phyloP scores from a whole-genome alignment of 257 asterid genomes.

The Mitragyna speciosa region DNA sequence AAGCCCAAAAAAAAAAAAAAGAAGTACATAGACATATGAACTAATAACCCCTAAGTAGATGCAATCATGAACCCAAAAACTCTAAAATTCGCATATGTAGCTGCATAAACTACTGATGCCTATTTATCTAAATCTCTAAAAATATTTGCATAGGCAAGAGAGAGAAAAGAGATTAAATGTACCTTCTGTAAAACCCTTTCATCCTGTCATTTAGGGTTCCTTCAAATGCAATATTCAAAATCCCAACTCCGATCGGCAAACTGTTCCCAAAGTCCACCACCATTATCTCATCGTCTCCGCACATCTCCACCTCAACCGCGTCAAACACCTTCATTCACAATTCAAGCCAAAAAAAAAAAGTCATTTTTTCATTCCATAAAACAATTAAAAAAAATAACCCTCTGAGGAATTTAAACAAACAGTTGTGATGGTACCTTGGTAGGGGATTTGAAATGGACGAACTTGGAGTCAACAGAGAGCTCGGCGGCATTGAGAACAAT shows the following conservation, averaged over 20 bases:
- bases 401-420: background rate
- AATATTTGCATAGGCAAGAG: too few relatives aligned
- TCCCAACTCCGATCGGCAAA: slow-evolving; percentile 70
- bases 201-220: slow-evolving; percentile 89
- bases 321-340: slow-evolving; percentile 28
- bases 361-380: background rate
- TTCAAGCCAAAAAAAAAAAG: background rate
- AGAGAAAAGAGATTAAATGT: background rate
- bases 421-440: slow-evolving; percentile 34
- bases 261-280: slow-evolving; percentile 68
- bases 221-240: slow-evolving; percentile 59
- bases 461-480: slow-evolving; percentile 53
- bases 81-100: background rate
- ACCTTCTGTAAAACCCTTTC: slow-evolving; percentile 98
- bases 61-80: too few relatives aligned
- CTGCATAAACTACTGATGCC: background rate
- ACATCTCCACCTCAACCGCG: slow-evolving; percentile 54
- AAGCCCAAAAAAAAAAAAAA: background rate
- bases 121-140: background rate
- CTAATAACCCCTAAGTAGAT: too few relatives aligned
- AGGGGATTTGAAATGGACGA: slow-evolving; percentile 54
- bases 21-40: too few relatives aligned
- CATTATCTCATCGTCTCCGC: slow-evolving; percentile 68
- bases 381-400: background rate
- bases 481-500: slow-evolving; percentile 89